phyloP scores from a whole-genome alignment of 129 eudicot genomes.

The Sambucus nigra region DNA sequence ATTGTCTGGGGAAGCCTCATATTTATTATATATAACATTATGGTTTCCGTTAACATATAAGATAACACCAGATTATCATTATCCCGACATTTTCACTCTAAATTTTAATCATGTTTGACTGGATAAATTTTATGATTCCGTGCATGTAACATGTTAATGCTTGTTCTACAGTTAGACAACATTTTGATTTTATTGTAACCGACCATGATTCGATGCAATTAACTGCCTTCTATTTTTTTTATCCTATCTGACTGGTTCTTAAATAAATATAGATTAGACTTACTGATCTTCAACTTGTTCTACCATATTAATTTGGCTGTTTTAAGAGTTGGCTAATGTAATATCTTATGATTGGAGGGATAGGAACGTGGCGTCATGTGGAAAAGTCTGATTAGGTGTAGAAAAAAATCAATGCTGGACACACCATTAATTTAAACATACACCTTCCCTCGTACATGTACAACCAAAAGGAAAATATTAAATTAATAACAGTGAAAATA shows the following conservation, averaged over 20 bases:
- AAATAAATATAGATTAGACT: background rate
- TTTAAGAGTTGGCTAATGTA: slow-evolving; percentile 11
- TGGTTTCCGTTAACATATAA: background rate
- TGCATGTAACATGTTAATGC: background rate
- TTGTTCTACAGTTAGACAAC: slow-evolving; percentile 1
- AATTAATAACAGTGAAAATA: background rate
- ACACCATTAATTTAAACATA: background rate
- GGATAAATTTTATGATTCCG: background rate
- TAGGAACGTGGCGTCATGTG: slow-evolving; percentile 23
- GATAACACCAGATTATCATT: background rate
- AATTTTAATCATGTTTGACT: background rate
- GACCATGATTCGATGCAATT: slow-evolving; percentile 1
- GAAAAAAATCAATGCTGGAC: background rate
- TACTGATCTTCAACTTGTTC: background rate
- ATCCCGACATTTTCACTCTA: too few relatives aligned
- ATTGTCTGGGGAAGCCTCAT: background rate
- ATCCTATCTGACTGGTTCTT: background rate
- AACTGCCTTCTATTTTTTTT: background rate
- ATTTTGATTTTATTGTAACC: slow-evolving; percentile 10
- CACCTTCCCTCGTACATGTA: too few relatives aligned
- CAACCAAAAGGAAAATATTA: background rate
- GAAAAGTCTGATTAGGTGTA: background rate
- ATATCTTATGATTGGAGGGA: slow-evolving; percentile 13
- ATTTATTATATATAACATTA: background rate
- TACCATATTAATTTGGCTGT: slow-evolving; percentile 2